Conservation (phyloP, 805 yeast genomes). For the Geotrichum ghanense region DNA sequence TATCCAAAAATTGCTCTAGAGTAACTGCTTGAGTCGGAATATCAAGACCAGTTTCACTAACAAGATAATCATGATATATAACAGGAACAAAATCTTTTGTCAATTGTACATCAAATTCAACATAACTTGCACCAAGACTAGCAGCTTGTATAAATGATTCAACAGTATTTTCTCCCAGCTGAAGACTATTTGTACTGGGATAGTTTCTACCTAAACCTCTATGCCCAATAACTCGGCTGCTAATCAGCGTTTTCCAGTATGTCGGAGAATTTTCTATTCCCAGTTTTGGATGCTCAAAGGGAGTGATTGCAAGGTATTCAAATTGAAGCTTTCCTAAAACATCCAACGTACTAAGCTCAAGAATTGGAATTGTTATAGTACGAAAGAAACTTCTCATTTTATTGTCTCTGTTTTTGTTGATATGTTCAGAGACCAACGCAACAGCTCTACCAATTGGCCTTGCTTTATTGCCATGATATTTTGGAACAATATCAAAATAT, state of each 20-base stretch:
- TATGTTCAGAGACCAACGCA: slow-evolving; percentile 62
- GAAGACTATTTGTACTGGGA: slow-evolving; percentile 60
- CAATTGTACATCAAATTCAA: slow-evolving; percentile 86
- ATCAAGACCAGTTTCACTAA: slow-evolving; percentile 87
- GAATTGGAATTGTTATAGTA: slow-evolving; percentile 54
- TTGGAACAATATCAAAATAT: slow-evolving; percentile 76
- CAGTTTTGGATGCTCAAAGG: slow-evolving; percentile 58
- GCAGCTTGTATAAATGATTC: slow-evolving; percentile 92
- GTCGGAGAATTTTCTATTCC: slow-evolving; percentile 40
- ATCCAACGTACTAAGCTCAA: slow-evolving; percentile 56
- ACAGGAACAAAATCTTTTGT: slow-evolving; percentile 88
- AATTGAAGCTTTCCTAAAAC: slow-evolving; percentile 63
- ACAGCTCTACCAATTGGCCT: slow-evolving; percentile 77
- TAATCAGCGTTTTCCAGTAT: slow-evolving; percentile 80
- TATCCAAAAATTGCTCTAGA: slow-evolving; percentile 55
- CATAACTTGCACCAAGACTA: slow-evolving; percentile 85
- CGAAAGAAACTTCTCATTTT: too few species aligned
- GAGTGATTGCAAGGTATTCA: slow-evolving; percentile 54
- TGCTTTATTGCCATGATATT: slow-evolving; percentile 38
- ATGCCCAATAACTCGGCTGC: slow-evolving; percentile 86
- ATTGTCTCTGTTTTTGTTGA: slow-evolving; percentile 47
- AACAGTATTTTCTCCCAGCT: slow-evolving; percentile 84
- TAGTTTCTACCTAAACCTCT: slow-evolving; percentile 84
- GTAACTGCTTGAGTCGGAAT: slow-evolving; percentile 89
- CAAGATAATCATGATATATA: slow-evolving; percentile 81